These are phyloP conservation scores for Hymenoscyphus occultus DNA, from an alignment of 2,329 filamentous ascomycete species.

Conservation along the genomic window DNA sequence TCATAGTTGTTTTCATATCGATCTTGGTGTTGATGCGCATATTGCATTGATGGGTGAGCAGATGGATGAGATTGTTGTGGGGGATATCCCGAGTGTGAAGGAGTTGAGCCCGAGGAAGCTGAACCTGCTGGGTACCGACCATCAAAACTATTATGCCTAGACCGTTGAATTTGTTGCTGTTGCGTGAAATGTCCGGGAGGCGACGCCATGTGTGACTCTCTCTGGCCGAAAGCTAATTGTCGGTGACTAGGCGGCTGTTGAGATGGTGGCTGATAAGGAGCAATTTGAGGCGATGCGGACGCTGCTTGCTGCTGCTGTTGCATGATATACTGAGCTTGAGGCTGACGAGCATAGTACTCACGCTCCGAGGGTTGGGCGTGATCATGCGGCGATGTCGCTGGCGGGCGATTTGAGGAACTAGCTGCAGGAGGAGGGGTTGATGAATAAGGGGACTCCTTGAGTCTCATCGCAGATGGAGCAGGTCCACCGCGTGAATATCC, in stretches of 20 bases:
- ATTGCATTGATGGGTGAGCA: conserved; percentile 21
- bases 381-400: conserved; percentile 32
- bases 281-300: conserved; percentile 29
- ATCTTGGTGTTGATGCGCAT: conserved; percentile 21
- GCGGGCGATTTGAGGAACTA: conserved; percentile 23
- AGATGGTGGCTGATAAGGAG: conserved; percentile 29
- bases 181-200: conserved; percentile 28
- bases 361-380: conserved; percentile 29
- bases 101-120: conserved; percentile 25
- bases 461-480: conserved; percentile 28
- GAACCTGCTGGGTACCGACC: conserved; percentile 25
- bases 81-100: conserved; percentile 27
- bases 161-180: conserved; percentile 29
- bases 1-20: conserved; percentile 20
- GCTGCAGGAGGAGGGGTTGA: conserved; percentile 29
- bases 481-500: conserved; percentile 30
- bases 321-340: conserved; percentile 29
- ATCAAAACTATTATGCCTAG: conserved; percentile 35
- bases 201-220: conserved; percentile 28
- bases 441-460: conserved; percentile 37
- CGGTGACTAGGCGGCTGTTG: conserved; percentile 29
- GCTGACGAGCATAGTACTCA: conserved; percentile 35
- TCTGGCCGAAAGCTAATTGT: conserved; percentile 32
- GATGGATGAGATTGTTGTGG: conserved; percentile 24
- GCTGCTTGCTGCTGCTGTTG: conserved; percentile 31